phyloP scores from a whole-genome alignment of 2,329 filamentous ascomycete species.

The Fusarium burgessii region DNA sequence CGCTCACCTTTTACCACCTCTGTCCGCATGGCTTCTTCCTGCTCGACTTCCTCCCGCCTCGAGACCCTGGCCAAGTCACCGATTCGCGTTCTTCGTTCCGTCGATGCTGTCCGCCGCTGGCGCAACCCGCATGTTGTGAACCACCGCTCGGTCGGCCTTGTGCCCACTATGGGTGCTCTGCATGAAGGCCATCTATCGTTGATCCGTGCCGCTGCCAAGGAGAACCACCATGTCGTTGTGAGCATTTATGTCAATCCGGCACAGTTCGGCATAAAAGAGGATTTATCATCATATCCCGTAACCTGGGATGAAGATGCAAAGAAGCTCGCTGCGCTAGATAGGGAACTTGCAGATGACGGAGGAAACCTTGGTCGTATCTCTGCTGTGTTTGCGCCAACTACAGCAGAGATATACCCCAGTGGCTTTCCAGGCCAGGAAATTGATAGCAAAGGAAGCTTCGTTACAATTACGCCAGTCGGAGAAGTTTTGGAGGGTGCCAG shows the following conservation, averaged over 20 bases:
- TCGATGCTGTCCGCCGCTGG: slow-evolving; percentile 76
- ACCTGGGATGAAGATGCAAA: slow-evolving; percentile 85
- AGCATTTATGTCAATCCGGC: slow-evolving; percentile 97
- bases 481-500: slow-evolving; percentile 85
- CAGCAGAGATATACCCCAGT: slow-evolving; percentile 87
- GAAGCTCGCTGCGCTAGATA: slow-evolving; percentile 75
- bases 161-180: slow-evolving; percentile 98
- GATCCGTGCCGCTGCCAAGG: slow-evolving; percentile 83
- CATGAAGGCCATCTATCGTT: slow-evolving; percentile 91
- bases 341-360: slow-evolving; percentile 74
- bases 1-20: slow-evolving; percentile 27
- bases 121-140: slow-evolving; percentile 73
- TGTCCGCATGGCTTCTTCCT: slow-evolving; percentile 39
- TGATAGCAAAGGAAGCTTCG: slow-evolving; percentile 85
- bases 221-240: slow-evolving; percentile 89
- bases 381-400: slow-evolving; percentile 88
- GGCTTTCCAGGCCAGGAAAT: slow-evolving; percentile 79
- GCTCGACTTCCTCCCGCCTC: slow-evolving; percentile 41
- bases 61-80: slow-evolving; percentile 67
- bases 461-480: slow-evolving; percentile 88
- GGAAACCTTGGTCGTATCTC: slow-evolving; percentile 75
- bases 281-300: slow-evolving; percentile 88
- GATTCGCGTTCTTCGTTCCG: slow-evolving; percentile 81
- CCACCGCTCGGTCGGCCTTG: slow-evolving; percentile 82
- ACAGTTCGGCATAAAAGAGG: slow-evolving; percentile 91